Evolutionary conservation across 495 filamentous ascomycete species (phyloP).

Genomic region (Trichoderma erinaceum): DNA sequence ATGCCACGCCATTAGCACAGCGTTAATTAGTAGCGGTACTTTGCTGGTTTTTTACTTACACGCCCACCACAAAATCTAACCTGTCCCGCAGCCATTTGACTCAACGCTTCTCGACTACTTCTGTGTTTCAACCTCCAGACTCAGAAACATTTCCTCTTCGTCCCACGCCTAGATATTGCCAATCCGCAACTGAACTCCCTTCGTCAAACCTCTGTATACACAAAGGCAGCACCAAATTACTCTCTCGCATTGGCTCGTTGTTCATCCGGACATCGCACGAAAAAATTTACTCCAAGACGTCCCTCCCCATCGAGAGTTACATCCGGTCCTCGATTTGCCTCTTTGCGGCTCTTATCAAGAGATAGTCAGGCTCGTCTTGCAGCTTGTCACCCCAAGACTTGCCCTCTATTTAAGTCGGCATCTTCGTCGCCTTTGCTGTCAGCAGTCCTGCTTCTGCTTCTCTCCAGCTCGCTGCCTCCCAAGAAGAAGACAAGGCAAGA

Average conservation of each 20-base stretch:
- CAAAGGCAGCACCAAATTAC: neutral
- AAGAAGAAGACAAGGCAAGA: neutral
- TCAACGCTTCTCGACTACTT: neutral
- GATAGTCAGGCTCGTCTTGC: neutral
- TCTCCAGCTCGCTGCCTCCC: neutral
- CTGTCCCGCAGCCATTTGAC: neutral
- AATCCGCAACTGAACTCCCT: no score
- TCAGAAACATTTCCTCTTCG: neutral
- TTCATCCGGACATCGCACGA: constrained; percentile 10
- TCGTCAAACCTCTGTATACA: neutral
- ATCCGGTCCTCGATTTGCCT: constrained; percentile 7
- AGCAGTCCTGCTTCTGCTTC: neutral
- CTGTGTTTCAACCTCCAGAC: constrained; percentile 6
- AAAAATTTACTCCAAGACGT: neutral
- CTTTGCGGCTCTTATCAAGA: constrained; percentile 7
- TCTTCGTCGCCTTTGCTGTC: neutral
- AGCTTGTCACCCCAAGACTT: neutral
- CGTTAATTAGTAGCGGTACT: neutral
- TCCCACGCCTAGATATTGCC: neutral
- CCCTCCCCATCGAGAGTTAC: constrained; percentile 10
- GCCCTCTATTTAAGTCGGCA: neutral
- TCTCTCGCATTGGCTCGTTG: neutral
- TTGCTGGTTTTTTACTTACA: neutral
- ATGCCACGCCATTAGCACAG: neutral
- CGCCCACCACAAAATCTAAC: neutral